Evolutionary conservation across 2,329 filamentous ascomycete genomes (phyloP), one percentile per base, ranked within the genome.

Genomic region (Coleophoma crateriformis): DNA sequence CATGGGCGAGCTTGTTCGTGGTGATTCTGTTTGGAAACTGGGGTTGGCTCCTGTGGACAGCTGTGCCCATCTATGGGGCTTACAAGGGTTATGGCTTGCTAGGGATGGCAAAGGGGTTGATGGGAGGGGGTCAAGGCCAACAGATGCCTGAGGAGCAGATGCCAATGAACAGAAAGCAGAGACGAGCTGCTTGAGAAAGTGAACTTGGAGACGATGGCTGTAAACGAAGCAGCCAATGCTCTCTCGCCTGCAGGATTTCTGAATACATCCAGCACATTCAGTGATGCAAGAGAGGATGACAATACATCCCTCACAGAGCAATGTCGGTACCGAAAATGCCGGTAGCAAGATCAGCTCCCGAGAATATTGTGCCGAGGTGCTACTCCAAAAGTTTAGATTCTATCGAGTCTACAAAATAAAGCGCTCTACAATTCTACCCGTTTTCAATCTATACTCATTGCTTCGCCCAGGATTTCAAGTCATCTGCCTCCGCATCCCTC

Each of bases 1-100:
- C 90, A 0, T 96, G 91, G 85, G 84, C 81, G 11, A 87, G 84
- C 48, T 73, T 89, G 38, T 69, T 85, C 8, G 68, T 86, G n/a
- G 90, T 85, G 13, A 78, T 86, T 14, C 55, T 95, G 27, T 79
- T 92, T 44, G 94, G 94, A 4, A 90, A 96, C 66, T 85, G 85
- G 72, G 88, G 74, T 3, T 88, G 85, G 85, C 81, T 81, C 74
- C 56, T 82, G 34, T 87, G 78, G 68, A 49, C 57, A 10, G 55
- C 56, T 13, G 57, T 67, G 12, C 64, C 64, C 10, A 53, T 58
- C 7, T 67, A 60, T 59, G 64, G 60, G 1, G 42, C 57, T 4
- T 64, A 60, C 43, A 67, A 67, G 45, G 63, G 61, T 7, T 66
- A 60, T 54, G 61, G 62, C 35, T 42, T 67, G 32, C 47, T 65